Evolutionary conservation across 768 basidiomycete species (phyloP), one percentile per base, ranked within the genome.

Genomic region (Saitozyma podzolica): DNA sequence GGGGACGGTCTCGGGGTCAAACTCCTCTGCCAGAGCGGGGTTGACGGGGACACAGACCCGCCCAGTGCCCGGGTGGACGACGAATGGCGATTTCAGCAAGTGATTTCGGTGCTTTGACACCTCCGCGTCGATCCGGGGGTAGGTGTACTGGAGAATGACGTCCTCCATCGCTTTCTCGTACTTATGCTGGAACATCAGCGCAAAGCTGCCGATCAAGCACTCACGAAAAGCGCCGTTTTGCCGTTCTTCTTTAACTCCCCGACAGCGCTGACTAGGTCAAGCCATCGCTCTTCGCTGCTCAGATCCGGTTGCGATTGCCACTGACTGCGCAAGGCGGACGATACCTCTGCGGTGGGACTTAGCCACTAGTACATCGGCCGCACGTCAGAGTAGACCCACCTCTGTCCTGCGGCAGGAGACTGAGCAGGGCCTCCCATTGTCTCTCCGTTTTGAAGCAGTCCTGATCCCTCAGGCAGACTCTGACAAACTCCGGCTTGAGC

Each of bases 61-160:
- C 1, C 95, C 96, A 2, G 96, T 99, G 66, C 91, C 91, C 0
- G 96, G 96, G 79, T 99, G 96, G 0, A 98, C 83, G 76, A 94
- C 96, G 80, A 99, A 99, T 0, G 96, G 96, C 19, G 92, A 89
- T 80, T 99, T 99, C 58, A 99, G 85, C 82, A 99, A 84, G 82
- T 99, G 96, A 81, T 99, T 98, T 54, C 93, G 85, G 75, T 94
- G 91, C 74, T 98, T 95, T 3, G 93, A 94, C 39, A 99, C 96
- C 79, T 99, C 96, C 13, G 90, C 90, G 78, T 99, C 96, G 58
- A 99, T 85, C 11, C 96, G 87, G 0, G 95, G 95, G 80, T 98
- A 99, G 0, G 90, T 95, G 79, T 96, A 97, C 69, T 92, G 89
- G 11, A 99, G 82, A 52, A 96, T 83, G 62, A 97, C 86, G 64